Evolutionary conservation across 148 eudicot genomes (phyloP).

Genomic region (Rhododendron mucronatum): DNA sequence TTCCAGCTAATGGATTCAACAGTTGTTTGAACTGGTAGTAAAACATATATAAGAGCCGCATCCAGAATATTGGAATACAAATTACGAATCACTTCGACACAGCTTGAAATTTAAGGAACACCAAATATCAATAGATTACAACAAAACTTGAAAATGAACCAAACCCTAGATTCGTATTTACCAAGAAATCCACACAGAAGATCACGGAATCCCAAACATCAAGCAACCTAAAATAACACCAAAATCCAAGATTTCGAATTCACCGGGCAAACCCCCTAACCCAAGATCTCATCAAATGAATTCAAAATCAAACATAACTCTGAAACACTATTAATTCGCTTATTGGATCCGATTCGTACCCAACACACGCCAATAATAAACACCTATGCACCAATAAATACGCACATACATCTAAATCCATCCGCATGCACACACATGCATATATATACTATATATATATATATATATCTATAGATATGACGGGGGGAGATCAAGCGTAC

Average conservation of each 20-base stretch:
- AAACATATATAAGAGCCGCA: neutral
- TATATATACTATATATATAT: too few relatives aligned
- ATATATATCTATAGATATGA: neutral
- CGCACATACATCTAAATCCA: neutral
- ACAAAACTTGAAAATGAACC: neutral
- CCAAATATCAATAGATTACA: neutral
- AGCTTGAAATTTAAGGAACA: neutral
- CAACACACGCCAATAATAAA: neutral
- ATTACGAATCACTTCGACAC: neutral
- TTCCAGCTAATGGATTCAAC: neutral
- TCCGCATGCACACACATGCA: neutral
- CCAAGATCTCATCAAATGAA: slow-evolving; percentile 8
- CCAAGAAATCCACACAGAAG: neutral
- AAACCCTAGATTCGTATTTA: neutral
- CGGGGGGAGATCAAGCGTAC: slow-evolving; percentile 6
- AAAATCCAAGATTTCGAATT: neutral
- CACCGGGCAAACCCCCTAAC: neutral
- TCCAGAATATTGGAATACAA: neutral
- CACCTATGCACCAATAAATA: neutral
- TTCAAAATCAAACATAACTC: neutral
- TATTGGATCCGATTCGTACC: neutral
- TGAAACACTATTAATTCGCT: slow-evolving; percentile 4
- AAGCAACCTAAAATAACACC: neutral
- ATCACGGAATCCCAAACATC: neutral
- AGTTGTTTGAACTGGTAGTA: neutral